A percentile compares a stretch with the other conserved stretches of the same genome.
Evolutionary conservation across 2,329 filamentous ascomycete genomes (phyloP).

Genomic region (Beauveria medogensis): DNA sequence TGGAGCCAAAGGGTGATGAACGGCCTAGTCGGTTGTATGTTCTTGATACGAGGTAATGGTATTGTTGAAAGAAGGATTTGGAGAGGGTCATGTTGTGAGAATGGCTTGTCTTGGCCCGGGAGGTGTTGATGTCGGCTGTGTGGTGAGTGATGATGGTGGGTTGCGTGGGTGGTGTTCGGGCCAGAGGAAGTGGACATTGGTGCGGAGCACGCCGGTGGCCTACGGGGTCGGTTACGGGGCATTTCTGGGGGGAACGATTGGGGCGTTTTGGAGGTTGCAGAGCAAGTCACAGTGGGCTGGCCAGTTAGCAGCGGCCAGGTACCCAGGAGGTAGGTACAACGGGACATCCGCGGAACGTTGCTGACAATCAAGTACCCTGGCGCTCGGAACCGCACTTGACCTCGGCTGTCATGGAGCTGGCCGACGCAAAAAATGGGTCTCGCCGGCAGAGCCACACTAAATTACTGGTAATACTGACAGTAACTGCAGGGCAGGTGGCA

Average conservation of each 20-base stretch:
- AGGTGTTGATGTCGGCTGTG: neutral
- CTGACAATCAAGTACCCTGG: neutral
- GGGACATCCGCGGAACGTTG: neutral
- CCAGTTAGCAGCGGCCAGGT: neutral
- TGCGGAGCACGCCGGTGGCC: constrained; percentile 11
- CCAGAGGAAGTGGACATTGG: constrained; percentile 7
- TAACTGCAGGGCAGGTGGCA: neutral
- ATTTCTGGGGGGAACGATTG: neutral
- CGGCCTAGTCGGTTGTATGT: neutral
- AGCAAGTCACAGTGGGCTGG: neutral
- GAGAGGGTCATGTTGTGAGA: neutral
- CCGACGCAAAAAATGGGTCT: constrained; percentile 2
- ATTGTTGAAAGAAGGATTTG: neutral
- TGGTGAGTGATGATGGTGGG: neutral
- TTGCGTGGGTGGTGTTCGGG: neutral
- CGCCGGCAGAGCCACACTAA: constrained; percentile 1
- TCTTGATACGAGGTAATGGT: neutral
- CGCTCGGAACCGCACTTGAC: neutral
- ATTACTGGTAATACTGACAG: neutral
- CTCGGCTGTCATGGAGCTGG: constrained; percentile 10
- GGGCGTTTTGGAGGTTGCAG: neutral
- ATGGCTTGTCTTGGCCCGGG: too few relatives aligned
- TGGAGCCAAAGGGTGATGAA: neutral
- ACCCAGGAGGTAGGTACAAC: neutral
- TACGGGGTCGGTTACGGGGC: neutral